A percentile compares a stretch with the other conserved stretches of the same genome.
These are phyloP conservation scores for Emmonsiellopsis sp. DNA, from an alignment of 2,329 filamentous ascomycete genomes.

Conservation along the genomic window DNA sequence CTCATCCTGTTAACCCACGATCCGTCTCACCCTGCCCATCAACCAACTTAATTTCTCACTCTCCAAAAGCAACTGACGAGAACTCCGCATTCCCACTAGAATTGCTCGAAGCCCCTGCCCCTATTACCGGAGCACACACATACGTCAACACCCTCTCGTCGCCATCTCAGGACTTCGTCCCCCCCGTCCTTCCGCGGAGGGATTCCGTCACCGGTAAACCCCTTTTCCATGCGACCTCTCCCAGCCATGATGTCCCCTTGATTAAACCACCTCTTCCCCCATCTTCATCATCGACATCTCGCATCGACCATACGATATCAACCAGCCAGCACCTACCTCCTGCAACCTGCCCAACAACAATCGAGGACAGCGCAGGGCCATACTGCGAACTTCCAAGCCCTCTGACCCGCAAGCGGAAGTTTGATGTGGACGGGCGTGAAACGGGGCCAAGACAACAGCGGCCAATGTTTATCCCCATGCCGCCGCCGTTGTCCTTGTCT, in stretches of 20 bases:
- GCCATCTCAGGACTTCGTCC: not conserved
- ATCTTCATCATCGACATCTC: not conserved
- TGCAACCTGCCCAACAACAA: not conserved
- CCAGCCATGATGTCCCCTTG: not conserved
- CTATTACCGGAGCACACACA: conserved; percentile 4
- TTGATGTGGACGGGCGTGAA: not conserved
- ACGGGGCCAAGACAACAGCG: not conserved
- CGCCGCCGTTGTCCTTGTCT: conserved; percentile 4
- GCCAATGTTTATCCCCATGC: not conserved
- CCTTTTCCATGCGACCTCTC: not conserved
- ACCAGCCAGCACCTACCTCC: not conserved
- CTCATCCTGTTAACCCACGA: not conserved
- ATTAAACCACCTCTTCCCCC: not conserved
- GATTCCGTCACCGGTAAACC: not conserved
- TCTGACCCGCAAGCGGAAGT: not conserved
- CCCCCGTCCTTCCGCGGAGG: not conserved
- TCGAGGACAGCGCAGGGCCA: not conserved
- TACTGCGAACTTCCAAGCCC: not conserved
- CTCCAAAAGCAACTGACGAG: not conserved
- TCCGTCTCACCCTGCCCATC: not conserved
- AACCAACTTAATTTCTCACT: not conserved
- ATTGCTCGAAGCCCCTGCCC: not conserved
- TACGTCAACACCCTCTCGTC: conserved; percentile 4
- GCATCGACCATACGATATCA: not conserved
- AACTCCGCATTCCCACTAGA: not conserved